Base-by-base conservation (phyloP, 768 basidiomycete species). In the Lentinus brumalis region DNA sequence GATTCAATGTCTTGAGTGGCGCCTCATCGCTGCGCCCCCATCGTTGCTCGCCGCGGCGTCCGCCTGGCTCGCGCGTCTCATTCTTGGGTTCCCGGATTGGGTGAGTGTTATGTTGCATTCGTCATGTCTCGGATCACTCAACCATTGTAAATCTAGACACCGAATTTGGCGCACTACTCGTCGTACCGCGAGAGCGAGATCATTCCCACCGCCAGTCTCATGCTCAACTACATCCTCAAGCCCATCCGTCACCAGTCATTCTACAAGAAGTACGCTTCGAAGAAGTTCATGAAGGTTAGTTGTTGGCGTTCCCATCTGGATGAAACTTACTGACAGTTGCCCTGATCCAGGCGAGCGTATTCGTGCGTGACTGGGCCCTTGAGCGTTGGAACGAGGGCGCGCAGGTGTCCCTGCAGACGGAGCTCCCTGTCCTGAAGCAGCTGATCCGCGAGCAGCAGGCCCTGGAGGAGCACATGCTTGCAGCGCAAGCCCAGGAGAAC, bases 121-220 rank as follows among this genome's bases (percentile, higher is more conserved):
- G 52, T 40, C 42, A 15, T 18, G 31, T 35, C 1, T 16, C 38
- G 1, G 57, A 9, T 50, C 21, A 26, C 29, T 26, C 21, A 11
- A 38, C 40, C 44, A 59, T 54, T 45, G 51, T 63, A 47, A 62
- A 56, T 56, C 21, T 70, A 96, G 95, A 87, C 87, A 32, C 79
- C 92, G 2, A 96, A 92, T 69, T 75, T 96, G 45, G 88, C 88
- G 11, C 93, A 96, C 71, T 97, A 94, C 71, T 89, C 92, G 2
- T 87, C 87, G 31, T 97, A 94, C 73, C 77, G 88, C 4, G 92
- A 96, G 75, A 83, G 83, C 41, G 87, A 88, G 54, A 73, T 98
- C 47, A 75, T 95, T 35, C 91, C 92, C 0, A 86, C 85, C 0
- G 96, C 92, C 0, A 91, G 89, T 69, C 68, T 91, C 63, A 94